Evolutionary conservation across 2,329 filamentous ascomycete species (phyloP), one percentile per base, ranked within the genome.

Genomic region (Aspergillus unguis): DNA sequence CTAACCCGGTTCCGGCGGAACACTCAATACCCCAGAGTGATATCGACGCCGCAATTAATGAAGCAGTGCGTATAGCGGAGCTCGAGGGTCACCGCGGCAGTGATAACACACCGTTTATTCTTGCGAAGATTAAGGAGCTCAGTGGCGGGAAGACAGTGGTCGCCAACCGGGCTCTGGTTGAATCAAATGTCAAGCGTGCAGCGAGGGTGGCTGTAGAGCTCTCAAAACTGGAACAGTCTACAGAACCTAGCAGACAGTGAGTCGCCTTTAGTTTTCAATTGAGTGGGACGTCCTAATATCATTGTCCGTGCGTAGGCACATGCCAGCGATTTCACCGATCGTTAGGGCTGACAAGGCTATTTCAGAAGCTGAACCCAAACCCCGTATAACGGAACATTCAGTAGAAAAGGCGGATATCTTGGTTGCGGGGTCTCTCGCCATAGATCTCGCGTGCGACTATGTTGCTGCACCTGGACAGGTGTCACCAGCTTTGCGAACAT

Each of bases 361-460:
- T 50, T 29, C 52, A 60, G 56, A 63, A 42, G 48, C 49, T 46
- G 57, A 61, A 56, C 50, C 55, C 41, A 46, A 48, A 40, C 27
- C 40, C n/a, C 44, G 48, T 17, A 40, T 50, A 47, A 38, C 46
- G 46, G 37, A 25, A 52, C 44, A 55, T 37, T 29, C 49, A 43
- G 27, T 61, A 28, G 54, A 64, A 28, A 69, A 68, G 57, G 76
- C 79, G 47, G 85, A 92, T 59, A 80, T 96, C n/a, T 75, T 96
- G 28, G 90, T 96, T 40, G 89, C 91, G 47, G 92, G 92, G n/a
- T 90, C 90, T 9, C 82, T 97, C 29, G 92, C 92, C 11, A 79
- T 96, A 56, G 92, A 97, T 70, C 77, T 94, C 33, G 87, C 86
- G 59, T 96, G 92, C 75, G 88, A 96, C 68, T 94, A 86, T 65